phyloP scores from a whole-genome alignment of 2,329 filamentous ascomycete genomes.

The Scedosporium minutisporum region DNA sequence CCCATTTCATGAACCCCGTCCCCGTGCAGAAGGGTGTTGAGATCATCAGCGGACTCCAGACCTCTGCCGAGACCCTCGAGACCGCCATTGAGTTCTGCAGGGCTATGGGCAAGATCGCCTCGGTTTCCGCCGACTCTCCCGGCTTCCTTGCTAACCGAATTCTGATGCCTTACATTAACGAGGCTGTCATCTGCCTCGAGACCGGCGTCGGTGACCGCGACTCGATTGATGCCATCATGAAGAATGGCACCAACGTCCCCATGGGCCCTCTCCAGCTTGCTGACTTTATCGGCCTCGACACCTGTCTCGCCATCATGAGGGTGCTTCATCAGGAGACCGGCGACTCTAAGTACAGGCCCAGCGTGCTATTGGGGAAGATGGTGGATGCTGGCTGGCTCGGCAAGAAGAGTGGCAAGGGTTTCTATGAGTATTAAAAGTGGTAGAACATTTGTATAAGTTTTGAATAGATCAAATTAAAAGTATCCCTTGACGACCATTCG shows the following conservation, averaged over 20 bases:
- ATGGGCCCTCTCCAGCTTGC: slow-evolving; percentile 93
- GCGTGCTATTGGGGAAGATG: slow-evolving; percentile 84
- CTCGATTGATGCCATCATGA: slow-evolving; percentile 97
- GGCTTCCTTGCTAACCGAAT: slow-evolving; percentile 96
- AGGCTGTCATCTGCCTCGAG: slow-evolving; percentile 92
- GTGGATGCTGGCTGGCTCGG: slow-evolving; percentile 96
- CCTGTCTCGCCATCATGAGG: slow-evolving; percentile 94
- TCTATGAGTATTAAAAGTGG: slow-evolving; percentile 65
- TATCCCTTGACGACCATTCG: neutral
- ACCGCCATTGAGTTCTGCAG: slow-evolving; percentile 79
- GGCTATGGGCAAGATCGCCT: slow-evolving; percentile 87
- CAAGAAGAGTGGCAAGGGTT: slow-evolving; percentile 95
- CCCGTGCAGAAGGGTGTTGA: slow-evolving; percentile 95
- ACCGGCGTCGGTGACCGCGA: slow-evolving; percentile 82
- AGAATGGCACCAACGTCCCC: slow-evolving; percentile 95
- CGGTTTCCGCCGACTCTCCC: slow-evolving; percentile 78
- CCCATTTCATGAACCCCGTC: slow-evolving; percentile 99
- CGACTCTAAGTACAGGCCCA: slow-evolving; percentile 90
- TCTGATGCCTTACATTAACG: slow-evolving; percentile 98
- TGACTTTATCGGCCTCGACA: slow-evolving; percentile 96
- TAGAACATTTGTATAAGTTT: slow-evolving; percentile 12
- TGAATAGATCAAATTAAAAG: neutral
- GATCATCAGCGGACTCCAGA: slow-evolving; percentile 92
- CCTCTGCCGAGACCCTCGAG: slow-evolving; percentile 69
- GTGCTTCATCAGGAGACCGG: slow-evolving; percentile 85